Base-by-base conservation (phyloP, 2,329 filamentous ascomycete species). In the Nannizziopsis barbatae region DNA sequence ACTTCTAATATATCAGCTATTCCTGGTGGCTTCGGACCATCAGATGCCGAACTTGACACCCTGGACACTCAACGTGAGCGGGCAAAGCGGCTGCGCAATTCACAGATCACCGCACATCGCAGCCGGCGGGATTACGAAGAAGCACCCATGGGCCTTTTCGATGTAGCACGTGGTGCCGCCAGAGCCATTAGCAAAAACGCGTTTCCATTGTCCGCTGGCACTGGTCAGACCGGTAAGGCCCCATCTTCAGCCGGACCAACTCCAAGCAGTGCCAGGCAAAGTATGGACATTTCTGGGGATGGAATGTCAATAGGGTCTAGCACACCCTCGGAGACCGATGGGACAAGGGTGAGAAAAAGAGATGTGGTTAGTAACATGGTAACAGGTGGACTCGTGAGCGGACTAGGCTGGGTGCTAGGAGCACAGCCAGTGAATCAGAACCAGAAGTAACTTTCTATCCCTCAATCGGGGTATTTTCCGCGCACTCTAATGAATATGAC, bases 391-490 rank as follows among this genome's bases (percentile, higher is more conserved):
- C 61, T 82, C 58, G 77, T 76, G 6, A 78, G 71, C 59, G 79
- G 79, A 8, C 67, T 83, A 57, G 79, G 79, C 7, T 83, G 79
- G 79, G 75, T 82, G 49, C 60, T 83, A 47, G 79, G 79, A 61
- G 70, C 69, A 47, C 68, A 71, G 51, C 68, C 70, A 11, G 64
- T 69, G 40, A 63, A 65, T 58, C 59, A 59, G 41, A 44, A 47
- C 20, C 44, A 43, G 17, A 45, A 44, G 18, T 27, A 27, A 27
- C 22, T 27, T 27, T 27, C 22, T 27, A 27, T 7, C 22, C 7
- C 22, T 27, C 22, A 4, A 3, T 27, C 7, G 22, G 22, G 22
- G 22, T 27, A 27, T 27, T 27, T 27, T 27, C 7, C 7, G 22
- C 22, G 7, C 7, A 27, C n/a, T n/a, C n/a, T 27, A 27, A 27